A percentile compares a stretch with the other conserved stretches of the same genome.
Conservation (phyloP, 441 rosid species). For the Aleurites moluccanus region DNA sequence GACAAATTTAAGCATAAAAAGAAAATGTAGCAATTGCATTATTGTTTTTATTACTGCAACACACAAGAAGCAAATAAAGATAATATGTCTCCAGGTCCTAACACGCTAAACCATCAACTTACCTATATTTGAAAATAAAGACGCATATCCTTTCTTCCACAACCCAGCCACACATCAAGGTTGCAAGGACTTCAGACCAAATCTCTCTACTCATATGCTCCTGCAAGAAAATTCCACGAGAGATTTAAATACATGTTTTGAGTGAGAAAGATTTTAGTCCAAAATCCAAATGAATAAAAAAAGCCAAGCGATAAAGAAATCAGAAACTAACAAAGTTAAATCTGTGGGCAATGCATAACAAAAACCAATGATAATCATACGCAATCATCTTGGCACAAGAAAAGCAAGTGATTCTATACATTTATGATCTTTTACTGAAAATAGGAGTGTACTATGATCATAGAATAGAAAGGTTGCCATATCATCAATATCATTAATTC, state of each 20-base stretch:
- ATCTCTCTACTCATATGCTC: slow-evolving; percentile 23
- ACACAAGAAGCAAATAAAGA: slow-evolving; percentile 26
- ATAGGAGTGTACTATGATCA: neutral
- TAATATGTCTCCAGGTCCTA: slow-evolving; percentile 29
- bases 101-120: slow-evolving; percentile 44
- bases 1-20: neutral
- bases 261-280: neutral
- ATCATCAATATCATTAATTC: neutral
- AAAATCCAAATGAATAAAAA: neutral
- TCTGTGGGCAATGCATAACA: neutral
- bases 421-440: slow-evolving; percentile 2
- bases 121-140: slow-evolving; percentile 40
- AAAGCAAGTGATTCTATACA: neutral
- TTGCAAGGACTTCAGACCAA: slow-evolving; percentile 4
- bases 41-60: slow-evolving; percentile 31
- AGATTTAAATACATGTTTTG: neutral
- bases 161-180: slow-evolving; percentile 27
- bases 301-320: neutral
- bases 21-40: slow-evolving; percentile 18
- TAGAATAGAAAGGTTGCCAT: neutral
- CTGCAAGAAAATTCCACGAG: slow-evolving; percentile 30
- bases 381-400: neutral
- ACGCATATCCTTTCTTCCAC: slow-evolving; percentile 20
- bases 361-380: neutral
- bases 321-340: neutral